These are phyloP conservation scores for Phaeosphaeria sp. DNA, from an alignment of 2,329 filamentous ascomycete genomes.

Conservation along the genomic window DNA sequence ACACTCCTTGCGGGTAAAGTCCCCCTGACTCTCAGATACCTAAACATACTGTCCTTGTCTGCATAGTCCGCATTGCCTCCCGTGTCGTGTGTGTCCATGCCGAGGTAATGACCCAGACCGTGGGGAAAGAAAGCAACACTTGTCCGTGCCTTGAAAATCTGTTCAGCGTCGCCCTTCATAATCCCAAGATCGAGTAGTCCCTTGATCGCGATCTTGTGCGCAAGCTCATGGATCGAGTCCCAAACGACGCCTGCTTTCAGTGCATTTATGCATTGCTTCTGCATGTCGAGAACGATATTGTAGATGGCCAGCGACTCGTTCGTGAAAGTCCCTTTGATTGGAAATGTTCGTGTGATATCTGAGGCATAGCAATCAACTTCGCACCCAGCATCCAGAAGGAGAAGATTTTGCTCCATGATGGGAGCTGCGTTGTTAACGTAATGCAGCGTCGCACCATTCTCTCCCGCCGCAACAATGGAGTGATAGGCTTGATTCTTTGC, in stretches of 20 bases:
- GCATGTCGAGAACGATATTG: conserved; percentile 85
- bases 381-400: conserved; percentile 83
- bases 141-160: conserved; percentile 53
- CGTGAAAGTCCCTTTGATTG: conserved; percentile 67
- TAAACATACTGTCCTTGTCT: conserved; percentile 84
- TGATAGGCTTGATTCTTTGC: conserved; percentile 86
- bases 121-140: conserved; percentile 60
- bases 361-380: conserved; percentile 58
- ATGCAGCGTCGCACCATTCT: conserved; percentile 83
- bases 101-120: conserved; percentile 58
- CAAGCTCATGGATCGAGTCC: conserved; percentile 81
- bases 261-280: conserved; percentile 74
- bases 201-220: conserved; percentile 81
- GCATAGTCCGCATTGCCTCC: conserved; percentile 58
- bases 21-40: conserved; percentile 81
- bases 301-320: conserved; percentile 64
- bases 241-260: conserved; percentile 78
- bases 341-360: conserved; percentile 84
- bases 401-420: conserved; percentile 69
- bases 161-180: conserved; percentile 63
- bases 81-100: conserved; percentile 60
- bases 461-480: conserved; percentile 82
- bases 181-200: conserved; percentile 80
- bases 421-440: conserved; percentile 67
- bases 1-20: conserved; percentile 78